Evolutionary conservation across 148 eudicot genomes (phyloP), one percentile per base, ranked within the genome.

Genomic region (Silene uniflora): DNA sequence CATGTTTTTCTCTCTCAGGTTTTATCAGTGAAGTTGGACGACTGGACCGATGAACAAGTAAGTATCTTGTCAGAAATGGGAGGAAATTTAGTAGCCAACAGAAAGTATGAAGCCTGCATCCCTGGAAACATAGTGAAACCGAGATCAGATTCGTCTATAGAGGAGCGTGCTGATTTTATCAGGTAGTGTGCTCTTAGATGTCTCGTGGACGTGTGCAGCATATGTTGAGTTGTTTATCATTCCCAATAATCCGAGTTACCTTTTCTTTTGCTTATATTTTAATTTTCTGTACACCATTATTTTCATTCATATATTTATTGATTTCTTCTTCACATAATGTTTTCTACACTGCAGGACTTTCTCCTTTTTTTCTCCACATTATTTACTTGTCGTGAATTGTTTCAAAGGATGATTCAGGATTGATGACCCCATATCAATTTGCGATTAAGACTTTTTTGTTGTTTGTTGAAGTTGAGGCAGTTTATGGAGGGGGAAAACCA

Each of bases 1-100:
- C n/a, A 4, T 61, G 2, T 74, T n/a, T 21, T 35, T 68, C 27
- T 49, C 11, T 77, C 24, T 61, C 81, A 95, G 99, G 93, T 95
- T 61, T 83, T 90, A 25, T 95, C 99, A 2, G 89, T 89, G 73
- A 90, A 86, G 66, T 84, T 95, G 72, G 99, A 95, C 75, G 99
- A 90, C 16, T 95, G 99, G 99, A 86, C 92, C 49, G 85, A 95
- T 46, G 93, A 95, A 39, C 90, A 95, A 88, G 97, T 95, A 72
- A 85, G 76, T 76, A 35, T 73, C 24, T 75, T 95, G 69, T 85
- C 70, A 14, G 89, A 88, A 60, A 77, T 90, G 89, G 99, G 99
- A 66, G 99, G 99, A 65, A 95, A 95, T 63, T 68, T 72, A n/a
- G 86, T 72, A 67, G 90, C 82, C 71, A 95, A 95, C 84, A 82